These are phyloP conservation scores for Aurinia saxatilis DNA, from an alignment of 345 rosid genomes.

Conservation along the genomic window DNA sequence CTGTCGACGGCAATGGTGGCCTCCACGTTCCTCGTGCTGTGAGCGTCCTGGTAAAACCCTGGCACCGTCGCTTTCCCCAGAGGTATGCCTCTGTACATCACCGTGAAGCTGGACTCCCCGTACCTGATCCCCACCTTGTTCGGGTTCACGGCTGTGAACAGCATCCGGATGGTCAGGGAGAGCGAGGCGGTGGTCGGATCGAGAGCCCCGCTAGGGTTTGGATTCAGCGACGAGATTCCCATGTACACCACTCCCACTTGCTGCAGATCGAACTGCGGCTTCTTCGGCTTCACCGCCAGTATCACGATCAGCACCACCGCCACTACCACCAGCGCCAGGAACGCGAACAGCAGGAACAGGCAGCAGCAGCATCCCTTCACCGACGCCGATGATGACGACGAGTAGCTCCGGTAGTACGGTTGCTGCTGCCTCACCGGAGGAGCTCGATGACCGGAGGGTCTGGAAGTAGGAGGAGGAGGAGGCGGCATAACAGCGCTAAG, in stretches of 20 bases:
- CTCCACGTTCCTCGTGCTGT: constrained; percentile 61
- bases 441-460: not conserved
- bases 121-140: constrained; percentile 97
- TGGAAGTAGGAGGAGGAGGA: constrained; percentile 6
- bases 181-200: constrained; percentile 61
- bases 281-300: constrained; percentile 94
- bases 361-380: constrained; percentile 98
- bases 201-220: constrained; percentile 26
- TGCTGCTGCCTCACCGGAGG: constrained; percentile 28
- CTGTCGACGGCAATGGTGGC: constrained; percentile 81
- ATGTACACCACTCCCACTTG: constrained; percentile 87
- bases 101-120: constrained; percentile 89
- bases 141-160: constrained; percentile 86
- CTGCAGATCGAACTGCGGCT: constrained; percentile 97
- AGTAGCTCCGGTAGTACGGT: constrained; percentile 34
- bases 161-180: constrained; percentile 63
- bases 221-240: constrained; percentile 56
- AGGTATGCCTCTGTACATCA: constrained; percentile 90
- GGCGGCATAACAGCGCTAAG: constrained; percentile 22
- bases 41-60: constrained; percentile 87
- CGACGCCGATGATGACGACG: constrained; percentile 73
- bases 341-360: constrained; percentile 78
- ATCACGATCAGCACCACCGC: constrained; percentile 66
- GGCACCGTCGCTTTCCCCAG: constrained; percentile 84
- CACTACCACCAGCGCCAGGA: constrained; percentile 63